phyloP scores from a whole-genome alignment of 129 eudicot genomes.

The Gnaphalium uliginosum region DNA sequence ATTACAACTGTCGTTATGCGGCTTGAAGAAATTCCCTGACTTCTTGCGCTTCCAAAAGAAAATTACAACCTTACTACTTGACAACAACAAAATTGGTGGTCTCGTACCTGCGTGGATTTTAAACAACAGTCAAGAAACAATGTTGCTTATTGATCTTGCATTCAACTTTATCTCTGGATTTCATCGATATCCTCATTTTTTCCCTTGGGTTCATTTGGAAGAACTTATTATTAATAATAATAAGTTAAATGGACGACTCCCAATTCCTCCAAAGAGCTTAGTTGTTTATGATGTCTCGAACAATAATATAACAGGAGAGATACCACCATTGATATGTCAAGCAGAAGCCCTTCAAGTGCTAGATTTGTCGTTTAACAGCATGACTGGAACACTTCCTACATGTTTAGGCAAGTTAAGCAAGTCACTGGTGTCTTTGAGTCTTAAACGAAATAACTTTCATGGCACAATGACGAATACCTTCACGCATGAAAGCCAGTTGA shows the following conservation, averaged over 20 bases:
- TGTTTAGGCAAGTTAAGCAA: constrained; percentile 14
- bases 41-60: not conserved
- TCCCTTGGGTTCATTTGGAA: not conserved
- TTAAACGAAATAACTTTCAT: not conserved
- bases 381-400: constrained; percentile 2
- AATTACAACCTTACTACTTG: not conserved
- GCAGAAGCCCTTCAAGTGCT: not conserved
- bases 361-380: constrained; percentile 10
- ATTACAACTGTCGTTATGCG: not conserved
- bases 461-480: constrained; percentile 1
- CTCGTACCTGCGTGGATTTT: not conserved
- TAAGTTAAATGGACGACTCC: not conserved
- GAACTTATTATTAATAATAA: not conserved
- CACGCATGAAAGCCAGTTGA: not conserved
- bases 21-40: not conserved
- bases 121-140: not conserved
- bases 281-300: not conserved
- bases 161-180: not conserved
- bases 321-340: constrained; percentile 12
- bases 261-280: constrained; percentile 5
- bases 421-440: not conserved
- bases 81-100: not conserved
- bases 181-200: not conserved
- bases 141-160: not conserved
- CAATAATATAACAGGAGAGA: constrained; percentile 7